These are phyloP conservation scores for Primulina tabacum DNA, from an alignment of 257 asterid species.

Conservation along the genomic window DNA sequence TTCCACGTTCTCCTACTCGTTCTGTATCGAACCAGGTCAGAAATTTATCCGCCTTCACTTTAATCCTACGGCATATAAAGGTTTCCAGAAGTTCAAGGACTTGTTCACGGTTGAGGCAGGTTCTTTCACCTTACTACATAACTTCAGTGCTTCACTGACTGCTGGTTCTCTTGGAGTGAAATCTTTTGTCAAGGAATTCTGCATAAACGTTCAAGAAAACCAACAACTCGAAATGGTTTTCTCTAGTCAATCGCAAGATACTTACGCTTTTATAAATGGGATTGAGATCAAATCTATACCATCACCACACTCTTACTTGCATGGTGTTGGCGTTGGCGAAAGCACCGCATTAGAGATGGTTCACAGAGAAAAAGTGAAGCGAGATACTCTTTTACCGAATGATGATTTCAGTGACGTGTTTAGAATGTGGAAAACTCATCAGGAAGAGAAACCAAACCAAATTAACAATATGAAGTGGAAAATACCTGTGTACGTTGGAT, in stretches of 20 bases:
- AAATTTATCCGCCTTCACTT: conserved; percentile 3
- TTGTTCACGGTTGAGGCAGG: conserved; percentile 11
- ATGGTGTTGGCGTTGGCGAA: conserved; percentile 1
- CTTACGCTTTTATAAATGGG: conserved; percentile 6
- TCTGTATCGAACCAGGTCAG: not conserved
- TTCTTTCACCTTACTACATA: not conserved
- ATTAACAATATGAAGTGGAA: conserved; percentile 26
- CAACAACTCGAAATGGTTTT: not conserved
- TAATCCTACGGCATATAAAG: not conserved
- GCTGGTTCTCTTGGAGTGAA: conserved; percentile 4
- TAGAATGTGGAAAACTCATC: conserved; percentile 28
- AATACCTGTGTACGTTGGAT: conserved; percentile 35
- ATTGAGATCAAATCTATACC: not conserved
- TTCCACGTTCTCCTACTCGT: not conserved
- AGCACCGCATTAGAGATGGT: conserved; percentile 37
- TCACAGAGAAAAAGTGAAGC: conserved; percentile 30
- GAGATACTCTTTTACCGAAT: conserved; percentile 24
- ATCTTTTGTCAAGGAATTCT: conserved; percentile 4
- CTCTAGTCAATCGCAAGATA: not conserved
- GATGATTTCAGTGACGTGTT: conserved; percentile 32
- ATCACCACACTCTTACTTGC: not conserved
- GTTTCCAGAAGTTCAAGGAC: not conserved
- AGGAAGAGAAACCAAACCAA: conserved; percentile 12
- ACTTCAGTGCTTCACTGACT: conserved; percentile 11
- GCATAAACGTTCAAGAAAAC: not conserved